Evolutionary conservation across 169 alveolate species (phyloP).

Genomic region (Plasmodium gonderi): DNA sequence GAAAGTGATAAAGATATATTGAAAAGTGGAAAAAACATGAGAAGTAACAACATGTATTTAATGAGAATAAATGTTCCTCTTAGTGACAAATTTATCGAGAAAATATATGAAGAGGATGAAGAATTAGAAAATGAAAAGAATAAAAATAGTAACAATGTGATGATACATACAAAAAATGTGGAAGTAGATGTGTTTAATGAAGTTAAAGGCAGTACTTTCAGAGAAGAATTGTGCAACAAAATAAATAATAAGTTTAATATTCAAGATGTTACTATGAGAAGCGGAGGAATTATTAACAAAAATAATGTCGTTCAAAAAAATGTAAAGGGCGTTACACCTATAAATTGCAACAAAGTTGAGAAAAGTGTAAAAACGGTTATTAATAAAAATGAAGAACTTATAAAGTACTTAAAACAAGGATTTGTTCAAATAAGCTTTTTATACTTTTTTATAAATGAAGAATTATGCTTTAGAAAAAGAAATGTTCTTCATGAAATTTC

Average conservation of each 20-base stretch:
- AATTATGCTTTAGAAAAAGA: slow-evolving; percentile 31
- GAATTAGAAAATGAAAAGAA: background rate
- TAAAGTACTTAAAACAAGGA: slow-evolving; percentile 9
- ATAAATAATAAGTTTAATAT: background rate
- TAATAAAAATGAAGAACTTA: slow-evolving; percentile 43
- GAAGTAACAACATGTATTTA: background rate
- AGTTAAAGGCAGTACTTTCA: background rate
- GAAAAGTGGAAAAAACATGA: background rate
- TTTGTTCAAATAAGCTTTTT: slow-evolving; percentile 36
- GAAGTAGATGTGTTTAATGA: background rate
- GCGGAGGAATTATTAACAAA: background rate
- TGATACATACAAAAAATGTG: background rate
- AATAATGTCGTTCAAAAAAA: background rate
- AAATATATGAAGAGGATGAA: slow-evolving; percentile 11
- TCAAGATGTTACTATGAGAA: background rate
- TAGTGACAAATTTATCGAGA: slow-evolving; percentile 33
- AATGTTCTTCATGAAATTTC: slow-evolving; percentile 14
- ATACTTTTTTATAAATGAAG: slow-evolving; percentile 57
- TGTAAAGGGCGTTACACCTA: background rate
- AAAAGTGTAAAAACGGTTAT: background rate
- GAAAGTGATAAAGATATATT: background rate
- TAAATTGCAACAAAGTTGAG: background rate
- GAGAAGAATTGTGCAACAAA: background rate
- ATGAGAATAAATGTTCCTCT: slow-evolving; percentile 9
- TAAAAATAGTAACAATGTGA: background rate